Conservation (phyloP, 2,329 filamentous ascomycete genomes). For the Metarhizium humberi region DNA sequence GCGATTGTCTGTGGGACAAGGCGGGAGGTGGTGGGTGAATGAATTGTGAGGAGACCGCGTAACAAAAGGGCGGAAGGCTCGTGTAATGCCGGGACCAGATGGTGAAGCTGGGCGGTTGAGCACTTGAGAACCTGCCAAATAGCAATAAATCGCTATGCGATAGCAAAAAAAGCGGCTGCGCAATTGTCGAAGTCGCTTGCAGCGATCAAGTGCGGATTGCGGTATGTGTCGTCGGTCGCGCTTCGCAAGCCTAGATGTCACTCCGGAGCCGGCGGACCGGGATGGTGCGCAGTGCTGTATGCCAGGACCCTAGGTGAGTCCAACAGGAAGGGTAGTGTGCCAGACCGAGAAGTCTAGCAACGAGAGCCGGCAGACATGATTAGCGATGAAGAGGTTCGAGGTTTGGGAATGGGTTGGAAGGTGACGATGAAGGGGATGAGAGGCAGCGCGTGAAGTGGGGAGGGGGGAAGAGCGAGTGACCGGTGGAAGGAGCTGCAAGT, state of each 20-base stretch:
- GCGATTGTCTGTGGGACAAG: background rate
- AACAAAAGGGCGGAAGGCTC: background rate
- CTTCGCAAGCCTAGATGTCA: constrained; percentile 3
- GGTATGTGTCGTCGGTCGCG: background rate
- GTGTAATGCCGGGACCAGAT: background rate
- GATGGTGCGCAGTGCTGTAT: background rate
- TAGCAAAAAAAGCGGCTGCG: constrained; percentile 12
- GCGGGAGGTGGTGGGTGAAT: background rate
- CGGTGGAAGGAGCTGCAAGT: background rate
- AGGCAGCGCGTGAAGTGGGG: constrained; percentile 3
- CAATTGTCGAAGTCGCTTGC: constrained; percentile 5
- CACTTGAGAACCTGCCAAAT: background rate
- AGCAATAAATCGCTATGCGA: constrained; percentile 3
- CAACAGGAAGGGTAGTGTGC: constrained; percentile 12
- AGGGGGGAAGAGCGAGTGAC: background rate
- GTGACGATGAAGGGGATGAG: constrained; percentile 5
- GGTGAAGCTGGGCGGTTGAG: background rate
- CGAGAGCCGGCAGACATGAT: constrained; percentile 12
- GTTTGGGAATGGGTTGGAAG: background rate
- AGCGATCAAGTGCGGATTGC: background rate
- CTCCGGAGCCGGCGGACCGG: background rate
- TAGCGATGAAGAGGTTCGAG: constrained; percentile 2
- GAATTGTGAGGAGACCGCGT: background rate
- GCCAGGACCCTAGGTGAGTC: constrained; percentile 10
- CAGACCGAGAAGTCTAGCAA: constrained; percentile 16